A percentile compares a stretch with the other conserved stretches of the same genome.
These are phyloP conservation scores for Cardiospermum halicacabum DNA, from an alignment of 345 rosid genomes.

Conservation along the genomic window DNA sequence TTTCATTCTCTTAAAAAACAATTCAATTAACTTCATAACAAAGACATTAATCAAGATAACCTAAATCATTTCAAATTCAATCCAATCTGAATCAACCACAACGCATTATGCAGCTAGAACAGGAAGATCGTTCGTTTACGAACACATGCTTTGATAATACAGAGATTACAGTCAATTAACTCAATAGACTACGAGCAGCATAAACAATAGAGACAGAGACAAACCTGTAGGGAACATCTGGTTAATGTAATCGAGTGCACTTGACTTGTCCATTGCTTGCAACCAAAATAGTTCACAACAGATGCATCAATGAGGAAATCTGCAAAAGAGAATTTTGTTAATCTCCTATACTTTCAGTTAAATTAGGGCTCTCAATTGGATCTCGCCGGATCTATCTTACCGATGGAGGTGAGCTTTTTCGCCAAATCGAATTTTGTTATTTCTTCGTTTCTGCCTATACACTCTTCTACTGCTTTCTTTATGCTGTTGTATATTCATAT, in stretches of 20 bases:
- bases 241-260: slow-evolving; percentile 92
- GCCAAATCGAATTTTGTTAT: too few relatives aligned
- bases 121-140: background rate
- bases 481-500: too few relatives aligned
- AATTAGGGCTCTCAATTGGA: too few relatives aligned
- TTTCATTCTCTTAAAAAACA: slow-evolving; percentile 10
- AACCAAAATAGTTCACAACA: too few relatives aligned
- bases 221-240: slow-evolving; percentile 99
- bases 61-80: background rate
- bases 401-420: too few relatives aligned
- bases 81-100: background rate
- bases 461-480: too few relatives aligned
- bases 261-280: slow-evolving; percentile 75
- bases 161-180: background rate
- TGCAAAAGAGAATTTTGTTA: too few relatives aligned
- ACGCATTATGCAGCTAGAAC: background rate
- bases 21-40: background rate
- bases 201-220: background rate
- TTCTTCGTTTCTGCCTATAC: too few relatives aligned
- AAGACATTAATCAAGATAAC: background rate
- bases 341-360: too few relatives aligned
- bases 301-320: too few relatives aligned
- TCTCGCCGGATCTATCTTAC: too few relatives aligned
- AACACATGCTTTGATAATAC: background rate
- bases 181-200: background rate